Evolutionary conservation across 2,329 filamentous ascomycete genomes (phyloP), one percentile per base, ranked within the genome.

Genomic region (Blastomyces gilchristii): DNA sequence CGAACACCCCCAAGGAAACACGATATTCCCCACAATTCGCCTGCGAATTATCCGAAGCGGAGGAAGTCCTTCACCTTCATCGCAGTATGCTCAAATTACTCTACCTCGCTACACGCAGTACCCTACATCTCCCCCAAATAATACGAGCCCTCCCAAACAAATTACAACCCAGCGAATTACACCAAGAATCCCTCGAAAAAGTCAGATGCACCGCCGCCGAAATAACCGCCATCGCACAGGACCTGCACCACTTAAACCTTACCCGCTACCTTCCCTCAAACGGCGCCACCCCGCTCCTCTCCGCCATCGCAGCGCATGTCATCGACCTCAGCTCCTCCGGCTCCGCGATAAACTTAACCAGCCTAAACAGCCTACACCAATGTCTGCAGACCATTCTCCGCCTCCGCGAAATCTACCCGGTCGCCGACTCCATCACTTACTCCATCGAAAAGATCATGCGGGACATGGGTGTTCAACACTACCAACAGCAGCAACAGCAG

Each of bases 341-440:
- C 61, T 83, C 85, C 18, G 84, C 86, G 61, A 87, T 88, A 3
- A 85, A 90, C 22, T 83, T 89, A 64, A 82, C 84, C 52, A 91
- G 90, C 57, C 83, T 91, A 28, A 84, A 87, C 63, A 89, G 91
- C 22, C 96, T 96, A 78, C 88, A 87, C 68, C 88, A 91, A 73
- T 97, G 93, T 77, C 96, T 97, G 90, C 84, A 87, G 58, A 91
- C 96, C 64, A 89, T 97, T 81, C 87, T 91, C 72, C 88, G 87
- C 66, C 82, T 97, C 22, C 86, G 91, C 45, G 91, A 96, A 71
- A 90, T 91, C 39, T 97, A 97, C 71, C 87, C 91, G 0, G 91
- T 92, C 0, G 93, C 93, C 18, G 92, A 97, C 74, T 96, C 94
- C 70, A 91, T 91, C 18, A 93, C 90, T 0, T 90, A 89, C 2